Percentiles rank a stretch among this genome's conserved stretches.
Evolutionary conservation across 192 early-diverging fungal species (phyloP).

Genomic region (Entomortierella lignicola): DNA sequence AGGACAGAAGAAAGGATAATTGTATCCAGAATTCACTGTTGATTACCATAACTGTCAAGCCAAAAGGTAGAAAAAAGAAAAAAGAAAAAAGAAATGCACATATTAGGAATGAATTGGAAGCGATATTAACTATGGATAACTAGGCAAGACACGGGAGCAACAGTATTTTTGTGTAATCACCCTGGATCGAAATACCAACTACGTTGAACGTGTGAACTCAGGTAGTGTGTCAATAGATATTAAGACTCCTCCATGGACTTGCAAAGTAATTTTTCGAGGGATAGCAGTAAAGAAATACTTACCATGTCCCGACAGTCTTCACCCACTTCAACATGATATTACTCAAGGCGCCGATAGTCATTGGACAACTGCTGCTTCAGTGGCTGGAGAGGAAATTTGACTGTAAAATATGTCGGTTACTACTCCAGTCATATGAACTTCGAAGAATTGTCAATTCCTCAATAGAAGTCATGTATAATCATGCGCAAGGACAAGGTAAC

Average conservation of each 20-base stretch:
- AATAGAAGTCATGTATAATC: constrained; percentile 21
- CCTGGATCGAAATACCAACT: not conserved
- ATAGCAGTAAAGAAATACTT: not conserved
- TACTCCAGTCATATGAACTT: constrained; percentile 32
- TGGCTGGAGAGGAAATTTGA: constrained; percentile 51
- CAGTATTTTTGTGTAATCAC: constrained; percentile 23
- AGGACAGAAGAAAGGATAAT: not conserved
- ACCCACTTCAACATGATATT: constrained; percentile 26
- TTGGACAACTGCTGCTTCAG: constrained; percentile 24
- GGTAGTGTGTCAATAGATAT: constrained; percentile 3
- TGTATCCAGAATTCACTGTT: constrained; percentile 2
- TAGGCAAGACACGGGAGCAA: constrained; percentile 39
- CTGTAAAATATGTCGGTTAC: constrained; percentile 32
- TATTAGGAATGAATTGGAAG: too few species aligned
- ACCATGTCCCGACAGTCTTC: constrained; percentile 6
- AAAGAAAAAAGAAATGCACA: too few species aligned
- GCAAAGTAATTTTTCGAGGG: not conserved
- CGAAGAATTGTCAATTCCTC: constrained; percentile 36
- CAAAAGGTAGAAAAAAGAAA: constrained; percentile 22
- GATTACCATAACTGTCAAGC: constrained; percentile 33
- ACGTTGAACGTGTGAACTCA: not conserved
- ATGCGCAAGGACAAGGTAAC: constrained; percentile 20
- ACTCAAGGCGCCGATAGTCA: constrained; percentile 21
- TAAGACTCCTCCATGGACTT: not conserved
- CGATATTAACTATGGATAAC: not conserved